These are phyloP conservation scores for Phellopilus nigrolimitatus DNA, from an alignment of 1,284 basidiomycete genomes.

Conservation along the genomic window DNA sequence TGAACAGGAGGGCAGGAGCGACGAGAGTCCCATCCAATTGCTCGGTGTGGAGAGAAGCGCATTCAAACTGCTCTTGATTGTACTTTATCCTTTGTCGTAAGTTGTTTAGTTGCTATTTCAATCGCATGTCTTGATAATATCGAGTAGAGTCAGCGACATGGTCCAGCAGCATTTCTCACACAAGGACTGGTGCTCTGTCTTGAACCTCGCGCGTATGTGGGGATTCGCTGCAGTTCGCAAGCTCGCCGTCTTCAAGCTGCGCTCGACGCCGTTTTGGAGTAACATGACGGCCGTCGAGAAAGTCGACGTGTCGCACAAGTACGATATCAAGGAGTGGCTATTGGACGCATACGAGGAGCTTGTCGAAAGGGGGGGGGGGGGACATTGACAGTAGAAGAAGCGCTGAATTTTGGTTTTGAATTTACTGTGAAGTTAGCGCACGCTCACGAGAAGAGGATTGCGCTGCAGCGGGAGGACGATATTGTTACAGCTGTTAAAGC, in stretches of 20 bases:
- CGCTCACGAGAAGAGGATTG: conserved; percentile 2
- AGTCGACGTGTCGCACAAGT: conserved; percentile 6
- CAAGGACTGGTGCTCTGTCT: background rate
- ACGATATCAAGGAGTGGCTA: conserved; percentile 10
- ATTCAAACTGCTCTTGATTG: conserved; percentile 8
- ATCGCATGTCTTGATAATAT: background rate
- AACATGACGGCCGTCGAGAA: background rate
- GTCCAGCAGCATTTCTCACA: background rate
- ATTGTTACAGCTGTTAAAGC: background rate
- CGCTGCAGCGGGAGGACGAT: background rate
- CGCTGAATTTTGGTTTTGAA: background rate
- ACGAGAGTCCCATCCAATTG: conserved; percentile 8
- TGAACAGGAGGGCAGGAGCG: conserved; percentile 3
- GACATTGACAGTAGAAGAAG: conserved; percentile 5
- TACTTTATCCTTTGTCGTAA: conserved; percentile 8
- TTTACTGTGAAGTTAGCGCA: conserved; percentile 1
- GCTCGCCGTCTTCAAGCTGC: background rate
- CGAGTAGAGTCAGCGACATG: conserved; percentile 6
- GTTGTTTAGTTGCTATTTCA: background rate
- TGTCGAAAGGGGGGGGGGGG: background rate
- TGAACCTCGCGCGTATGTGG: conserved; percentile 12
- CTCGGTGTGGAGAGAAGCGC: background rate
- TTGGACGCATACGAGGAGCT: background rate
- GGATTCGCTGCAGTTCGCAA: conserved; percentile 2
- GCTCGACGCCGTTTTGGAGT: background rate